phyloP scores from a whole-genome alignment of 2,329 filamentous ascomycete genomes.

The Hyphodiscus sp. region DNA sequence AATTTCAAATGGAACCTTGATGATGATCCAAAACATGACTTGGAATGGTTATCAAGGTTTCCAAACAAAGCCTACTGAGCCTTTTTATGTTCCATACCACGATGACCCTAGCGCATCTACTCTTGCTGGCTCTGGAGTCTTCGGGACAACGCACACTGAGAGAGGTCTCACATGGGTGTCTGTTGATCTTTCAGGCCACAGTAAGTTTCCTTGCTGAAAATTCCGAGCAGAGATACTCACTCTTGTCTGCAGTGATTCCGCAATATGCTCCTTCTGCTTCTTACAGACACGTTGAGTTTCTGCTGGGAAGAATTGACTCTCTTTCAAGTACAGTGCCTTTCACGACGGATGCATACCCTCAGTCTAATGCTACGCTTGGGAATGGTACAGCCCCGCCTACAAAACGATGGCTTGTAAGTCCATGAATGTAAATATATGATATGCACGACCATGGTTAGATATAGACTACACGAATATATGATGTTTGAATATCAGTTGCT shows the following conservation, averaged over 20 bases:
- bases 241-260: constrained; percentile 32
- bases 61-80: constrained; percentile 32
- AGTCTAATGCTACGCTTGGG: constrained; percentile 12
- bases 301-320: constrained; percentile 62
- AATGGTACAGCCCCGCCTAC: constrained; percentile 12
- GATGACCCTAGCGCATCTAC: constrained; percentile 62
- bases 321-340: constrained; percentile 40
- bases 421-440: not conserved
- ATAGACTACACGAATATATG: not conserved
- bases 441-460: not conserved
- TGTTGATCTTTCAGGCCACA: constrained; percentile 60
- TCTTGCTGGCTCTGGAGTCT: constrained; percentile 58
- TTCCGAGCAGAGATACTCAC: constrained; percentile 4
- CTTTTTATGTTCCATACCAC: constrained; percentile 45
- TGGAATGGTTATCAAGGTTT: constrained; percentile 57
- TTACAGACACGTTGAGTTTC: constrained; percentile 67
- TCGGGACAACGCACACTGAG: constrained; percentile 67
- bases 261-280: constrained; percentile 63
- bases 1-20: constrained; percentile 51
- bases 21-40: constrained; percentile 61
- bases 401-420: not conserved
- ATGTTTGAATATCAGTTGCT: not conserved
- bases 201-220: constrained; percentile 28
- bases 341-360: constrained; percentile 17
- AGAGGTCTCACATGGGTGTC: constrained; percentile 64